Evolutionary conservation across 2,329 filamentous ascomycete genomes (phyloP), one percentile per base, ranked within the genome.

Genomic region (Tolypocladium guangdongense): DNA sequence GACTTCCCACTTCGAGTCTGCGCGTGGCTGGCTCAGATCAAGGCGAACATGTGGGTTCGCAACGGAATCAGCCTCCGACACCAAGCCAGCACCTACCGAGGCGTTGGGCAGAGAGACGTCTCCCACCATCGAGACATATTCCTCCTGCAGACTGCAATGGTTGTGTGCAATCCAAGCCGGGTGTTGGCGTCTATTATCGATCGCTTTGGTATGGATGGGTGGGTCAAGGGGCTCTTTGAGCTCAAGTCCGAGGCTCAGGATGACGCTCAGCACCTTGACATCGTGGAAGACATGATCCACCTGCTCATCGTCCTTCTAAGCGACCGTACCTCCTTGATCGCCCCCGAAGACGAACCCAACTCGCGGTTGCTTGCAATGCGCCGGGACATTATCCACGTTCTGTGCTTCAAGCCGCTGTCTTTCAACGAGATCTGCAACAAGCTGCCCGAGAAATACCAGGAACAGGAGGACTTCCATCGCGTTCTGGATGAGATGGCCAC

Each of bases 1-100:
- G 93, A 99, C 67, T 96, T 89, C 62, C 92, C 95, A 0, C 76
- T 99, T 4, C 82, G 95, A 51, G 91, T 97, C 0, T 96, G 90
- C 66, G 90, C 90, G 22, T 99, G 93, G 93, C 76, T 99, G 35
- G 88, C 93, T 7, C 95, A 99, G 72, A 97, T 99, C 83, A 96
- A 95, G 68, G 90, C 92, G 20, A 89, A 90, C 51, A 95, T 97
- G 84, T 99, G 95, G 93, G 92, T 99, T 58, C 84, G 93, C 53
- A 99, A 99, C 65, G 93, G 93, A 2, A 90, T 99, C 64, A 97
- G 92, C 62, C 79, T 99, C 51, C 84, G 92, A 39, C 93, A 99
- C 67, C 93, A 99, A 69, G 93, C 95, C 66, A 87, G 87, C 51
- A 93, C 91, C 20, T 99, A 99, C 66, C 85, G 90, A 18, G 91